These are phyloP conservation scores for Petasospora fabianii DNA, from an alignment of 1,139 yeast species.

Conservation along the genomic window DNA sequence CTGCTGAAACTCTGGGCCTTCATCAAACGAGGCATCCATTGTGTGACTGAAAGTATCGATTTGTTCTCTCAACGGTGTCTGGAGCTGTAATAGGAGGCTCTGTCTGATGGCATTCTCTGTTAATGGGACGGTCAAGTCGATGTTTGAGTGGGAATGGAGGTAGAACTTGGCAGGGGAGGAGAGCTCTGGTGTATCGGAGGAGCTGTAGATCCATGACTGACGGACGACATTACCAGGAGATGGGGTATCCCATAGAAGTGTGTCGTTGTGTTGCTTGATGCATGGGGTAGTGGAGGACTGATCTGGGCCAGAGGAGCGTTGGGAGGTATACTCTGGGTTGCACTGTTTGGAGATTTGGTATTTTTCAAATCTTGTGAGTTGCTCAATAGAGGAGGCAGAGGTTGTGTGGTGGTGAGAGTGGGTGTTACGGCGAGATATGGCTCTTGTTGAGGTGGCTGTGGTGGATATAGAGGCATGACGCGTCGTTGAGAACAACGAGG, in stretches of 20 bases:
- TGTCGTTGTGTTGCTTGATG: constrained; percentile 1
- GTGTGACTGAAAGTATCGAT: constrained; percentile 13
- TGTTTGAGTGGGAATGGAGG: too few species aligned
- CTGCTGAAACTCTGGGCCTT: constrained; percentile 17
- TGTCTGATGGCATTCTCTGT: too few species aligned
- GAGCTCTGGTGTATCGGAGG: constrained; percentile 8
- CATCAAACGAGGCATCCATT: constrained; percentile 10
- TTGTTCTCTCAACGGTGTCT: constrained; percentile 10
- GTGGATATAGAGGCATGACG: constrained; percentile 13
- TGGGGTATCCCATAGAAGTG: constrained; percentile 22
- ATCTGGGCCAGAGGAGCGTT: constrained; percentile 6
- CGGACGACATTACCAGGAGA: constrained; percentile 20
- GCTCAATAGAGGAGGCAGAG: constrained; percentile 22
- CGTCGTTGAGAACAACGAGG: constrained; percentile 10
- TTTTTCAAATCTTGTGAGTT: constrained; percentile 20
- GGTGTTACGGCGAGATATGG: constrained; percentile 6
- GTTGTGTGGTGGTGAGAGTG: constrained; percentile 18
- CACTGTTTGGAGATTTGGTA: constrained; percentile 22
- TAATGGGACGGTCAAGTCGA: too few species aligned
- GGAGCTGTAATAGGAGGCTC: too few species aligned
- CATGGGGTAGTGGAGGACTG: constrained; percentile 6
- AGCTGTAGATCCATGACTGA: constrained; percentile 26
- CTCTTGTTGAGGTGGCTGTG: constrained; percentile 7
- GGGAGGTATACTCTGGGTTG: constrained; percentile 1
- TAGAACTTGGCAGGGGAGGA: background rate